phyloP scores from a whole-genome alignment of 352 stramenopile genomes.

The Globisporangium acanthophoron region DNA sequence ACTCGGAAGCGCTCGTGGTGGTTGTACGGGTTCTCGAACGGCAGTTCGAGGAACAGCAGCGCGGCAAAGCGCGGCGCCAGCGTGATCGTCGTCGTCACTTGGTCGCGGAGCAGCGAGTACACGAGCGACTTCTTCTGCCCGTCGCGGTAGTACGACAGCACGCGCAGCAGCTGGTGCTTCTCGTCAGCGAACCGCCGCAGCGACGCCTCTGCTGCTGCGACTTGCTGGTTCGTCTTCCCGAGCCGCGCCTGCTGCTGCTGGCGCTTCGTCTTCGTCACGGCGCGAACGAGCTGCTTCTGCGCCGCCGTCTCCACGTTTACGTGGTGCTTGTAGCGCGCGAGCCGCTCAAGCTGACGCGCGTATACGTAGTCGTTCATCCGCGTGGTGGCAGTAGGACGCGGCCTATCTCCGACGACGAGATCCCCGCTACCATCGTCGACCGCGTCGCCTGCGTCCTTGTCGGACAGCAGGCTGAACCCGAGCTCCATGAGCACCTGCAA shows the following conservation, averaged over 20 bases:
- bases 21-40: conserved; percentile 88
- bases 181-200: conserved; percentile 52
- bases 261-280: conserved; percentile 26
- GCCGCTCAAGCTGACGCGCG: conserved; percentile 68
- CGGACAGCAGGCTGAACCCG: conserved; percentile 75
- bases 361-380: conserved; percentile 76
- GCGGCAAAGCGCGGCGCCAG: conserved; percentile 78
- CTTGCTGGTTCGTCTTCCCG: conserved; percentile 11
- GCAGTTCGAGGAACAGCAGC: conserved; percentile 87
- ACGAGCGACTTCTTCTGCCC: conserved; percentile 93
- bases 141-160: conserved; percentile 92
- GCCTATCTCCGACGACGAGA: not conserved
- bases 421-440: conserved; percentile 14
- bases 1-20: conserved; percentile 90
- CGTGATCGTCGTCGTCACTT: conserved; percentile 80
- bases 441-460: conserved; percentile 14
- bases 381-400: conserved; percentile 6
- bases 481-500: conserved; percentile 92
- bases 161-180: conserved; percentile 81
- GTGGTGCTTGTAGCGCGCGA: conserved; percentile 64
- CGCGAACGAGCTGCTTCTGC: conserved; percentile 54
- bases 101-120: conserved; percentile 83
- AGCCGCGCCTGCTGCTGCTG: conserved; percentile 2
- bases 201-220: conserved; percentile 18
- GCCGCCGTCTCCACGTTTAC: conserved; percentile 37